Percentiles rank a stretch among this genome's conserved stretches.
phyloP scores from a whole-genome alignment of 2,329 filamentous ascomycete species.

The Arthrobotrys megalospora region DNA sequence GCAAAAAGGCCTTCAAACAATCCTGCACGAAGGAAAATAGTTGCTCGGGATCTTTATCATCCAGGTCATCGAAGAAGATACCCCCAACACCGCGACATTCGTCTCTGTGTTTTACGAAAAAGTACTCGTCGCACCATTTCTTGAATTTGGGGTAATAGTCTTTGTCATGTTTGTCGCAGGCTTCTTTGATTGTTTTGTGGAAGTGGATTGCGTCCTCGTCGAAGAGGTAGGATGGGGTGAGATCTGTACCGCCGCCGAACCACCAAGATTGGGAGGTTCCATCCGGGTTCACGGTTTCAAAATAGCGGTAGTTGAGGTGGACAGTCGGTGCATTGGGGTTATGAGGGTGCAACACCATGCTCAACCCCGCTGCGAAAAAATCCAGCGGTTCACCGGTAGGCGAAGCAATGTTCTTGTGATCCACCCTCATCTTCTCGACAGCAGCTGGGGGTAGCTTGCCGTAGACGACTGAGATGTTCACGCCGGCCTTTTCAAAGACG shows the following conservation, averaged over 20 bases:
- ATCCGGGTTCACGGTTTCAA: conserved; percentile 90
- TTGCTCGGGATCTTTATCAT: conserved; percentile 87
- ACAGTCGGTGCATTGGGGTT: conserved; percentile 99
- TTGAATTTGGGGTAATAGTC: conserved; percentile 95
- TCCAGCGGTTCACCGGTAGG: conserved; percentile 84
- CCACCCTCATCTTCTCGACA: conserved; percentile 91
- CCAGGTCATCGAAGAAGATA: conserved; percentile 98
- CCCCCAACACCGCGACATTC: conserved; percentile 91
- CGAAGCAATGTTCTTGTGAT: conserved; percentile 89
- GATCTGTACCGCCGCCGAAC: conserved; percentile 95
- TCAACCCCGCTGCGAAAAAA: conserved; percentile 95
- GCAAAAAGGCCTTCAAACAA: conserved; percentile 87
- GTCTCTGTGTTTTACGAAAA: conserved; percentile 89
- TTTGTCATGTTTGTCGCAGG: conserved; percentile 93
- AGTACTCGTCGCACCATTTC: conserved; percentile 98
- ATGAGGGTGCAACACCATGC: conserved; percentile 90
- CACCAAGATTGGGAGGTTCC: conserved; percentile 91
- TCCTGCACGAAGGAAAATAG: conserved; percentile 91
- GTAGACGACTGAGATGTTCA: conserved; percentile 95
- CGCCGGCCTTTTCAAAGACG: conserved; percentile 97
- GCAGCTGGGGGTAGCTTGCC: conserved; percentile 88
- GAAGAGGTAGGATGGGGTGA: conserved; percentile 94
- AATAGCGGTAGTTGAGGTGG: conserved; percentile 98
- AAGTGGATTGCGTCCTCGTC: conserved; percentile 98
- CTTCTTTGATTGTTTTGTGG: conserved; percentile 91